Base-by-base conservation (phyloP, 2,329 filamentous ascomycete genomes). In the Cladosporium colombiae region DNA sequence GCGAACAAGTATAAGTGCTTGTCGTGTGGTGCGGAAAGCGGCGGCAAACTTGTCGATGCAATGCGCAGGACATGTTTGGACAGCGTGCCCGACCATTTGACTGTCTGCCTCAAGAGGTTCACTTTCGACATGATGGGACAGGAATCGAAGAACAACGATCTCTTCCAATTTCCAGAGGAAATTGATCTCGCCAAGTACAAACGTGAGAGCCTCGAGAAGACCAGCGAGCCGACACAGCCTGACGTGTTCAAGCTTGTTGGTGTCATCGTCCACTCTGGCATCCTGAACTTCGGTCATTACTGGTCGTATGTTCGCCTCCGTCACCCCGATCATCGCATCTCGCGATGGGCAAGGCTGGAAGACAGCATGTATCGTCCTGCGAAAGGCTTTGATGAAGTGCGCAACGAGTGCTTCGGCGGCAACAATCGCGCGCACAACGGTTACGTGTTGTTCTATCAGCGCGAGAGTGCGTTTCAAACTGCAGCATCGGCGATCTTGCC, bases 1-100 rank as follows among this genome's bases (percentile, higher is more conserved):
- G 88, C 88, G 87, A 98, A 99, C 81, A 97, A 97, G 80, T 99
- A 98, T 82, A 96, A 96, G 70, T 99, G 95, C 79, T 93, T 93
- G 33, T 90, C 88, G 5, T 99, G 95, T 76, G 91, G 92, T 68
- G 87, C 87, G 13, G 67, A 69, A 91, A 69, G 67, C 33, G 75
- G 72, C 35, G 74, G 74, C 7, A 70, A 95, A 53, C 77, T 82
- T 72, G 95, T 99, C 18, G 91, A 97, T 78, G 95, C 95, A 23
- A 92, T 98, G 70, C 97, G 97, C 60, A 70, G 74, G 72, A 91
- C 93, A 14, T 98, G 94, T 72, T 81, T 98, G 65, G 97, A 97
- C 75, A 90, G 96, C 68, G 87, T 97, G 7, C 94, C 95, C 0
- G 90, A 99, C 78, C 93, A 97, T 74, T 81, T 99, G 46, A 98